Evolutionary conservation across 2,329 filamentous ascomycete species (phyloP).

Genomic region (Fusarium nygamai): DNA sequence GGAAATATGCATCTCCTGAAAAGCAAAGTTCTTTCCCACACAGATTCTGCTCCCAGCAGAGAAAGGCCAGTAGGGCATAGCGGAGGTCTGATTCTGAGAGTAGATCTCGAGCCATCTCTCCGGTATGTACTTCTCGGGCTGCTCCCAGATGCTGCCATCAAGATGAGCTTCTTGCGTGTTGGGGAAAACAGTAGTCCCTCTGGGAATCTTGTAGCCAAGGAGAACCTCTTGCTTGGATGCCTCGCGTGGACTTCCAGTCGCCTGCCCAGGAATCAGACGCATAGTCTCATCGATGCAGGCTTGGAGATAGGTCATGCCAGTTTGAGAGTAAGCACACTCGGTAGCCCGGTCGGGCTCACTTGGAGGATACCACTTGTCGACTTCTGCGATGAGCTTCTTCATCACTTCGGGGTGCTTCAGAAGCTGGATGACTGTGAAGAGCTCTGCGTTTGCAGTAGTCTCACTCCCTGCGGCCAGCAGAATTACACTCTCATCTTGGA

Average conservation of each 20-base stretch:
- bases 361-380: constrained; percentile 3
- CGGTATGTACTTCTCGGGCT: not conserved
- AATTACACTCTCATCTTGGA: constrained; percentile 1
- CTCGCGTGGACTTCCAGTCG: not conserved
- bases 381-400: not conserved
- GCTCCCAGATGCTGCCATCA: not conserved
- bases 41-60: not conserved
- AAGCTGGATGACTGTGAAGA: constrained; percentile 1
- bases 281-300: constrained; percentile 1
- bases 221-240: not conserved
- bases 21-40: not conserved
- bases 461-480: not conserved
- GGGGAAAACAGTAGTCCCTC: not conserved
- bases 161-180: not conserved
- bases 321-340: not conserved
- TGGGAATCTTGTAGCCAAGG: not conserved
- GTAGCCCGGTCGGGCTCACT: not conserved
- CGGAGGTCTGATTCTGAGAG: not conserved
- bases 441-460: not conserved
- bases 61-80: not conserved
- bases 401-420: not conserved
- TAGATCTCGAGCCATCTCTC: not conserved
- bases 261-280: not conserved
- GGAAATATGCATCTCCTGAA: constrained; percentile 1
- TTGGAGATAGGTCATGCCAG: constrained; percentile 1